A percentile compares a stretch with the other conserved stretches of the same genome.
Evolutionary conservation across 2,329 filamentous ascomycete species (phyloP).

Genomic region (Aplosporella prunicola): DNA sequence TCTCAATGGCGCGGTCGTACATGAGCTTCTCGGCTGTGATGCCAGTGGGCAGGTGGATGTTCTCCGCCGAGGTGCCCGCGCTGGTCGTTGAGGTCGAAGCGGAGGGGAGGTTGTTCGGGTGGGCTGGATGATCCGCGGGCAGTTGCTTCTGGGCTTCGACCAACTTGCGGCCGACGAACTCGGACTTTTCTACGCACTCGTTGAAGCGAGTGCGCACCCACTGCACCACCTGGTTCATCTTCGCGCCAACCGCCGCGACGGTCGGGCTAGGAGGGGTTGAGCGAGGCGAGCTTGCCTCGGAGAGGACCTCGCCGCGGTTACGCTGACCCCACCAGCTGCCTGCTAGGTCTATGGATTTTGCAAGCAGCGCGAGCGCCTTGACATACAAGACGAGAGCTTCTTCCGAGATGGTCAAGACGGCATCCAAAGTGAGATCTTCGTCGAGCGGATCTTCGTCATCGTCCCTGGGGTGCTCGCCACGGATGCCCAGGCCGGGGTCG

Average conservation of each 20-base stretch:
- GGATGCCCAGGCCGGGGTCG: conserved; percentile 56
- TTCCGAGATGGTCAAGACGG: conserved; percentile 77
- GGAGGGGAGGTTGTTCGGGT: conserved; percentile 66
- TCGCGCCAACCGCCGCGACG: conserved; percentile 44
- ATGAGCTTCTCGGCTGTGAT: conserved; percentile 94
- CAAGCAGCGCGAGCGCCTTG: conserved; percentile 80
- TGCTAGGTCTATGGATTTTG: conserved; percentile 92
- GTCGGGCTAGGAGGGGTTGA: conserved; percentile 23
- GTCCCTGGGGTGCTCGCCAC: conserved; percentile 31
- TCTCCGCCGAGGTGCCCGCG: conserved; percentile 56
- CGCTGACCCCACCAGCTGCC: conserved; percentile 83
- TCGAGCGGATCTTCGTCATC: conserved; percentile 54
- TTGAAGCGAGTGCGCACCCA: conserved; percentile 95
- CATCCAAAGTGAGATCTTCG: conserved; percentile 74
- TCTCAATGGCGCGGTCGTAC: conserved; percentile 94
- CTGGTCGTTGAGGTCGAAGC: conserved; percentile 49
- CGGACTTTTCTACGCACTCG: conserved; percentile 91
- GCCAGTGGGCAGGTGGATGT: conserved; percentile 75
- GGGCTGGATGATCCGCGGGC: conserved; percentile 74
- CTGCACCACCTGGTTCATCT: conserved; percentile 89
- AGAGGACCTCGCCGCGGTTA: conserved; percentile 52
- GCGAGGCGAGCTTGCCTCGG: conserved; percentile 27
- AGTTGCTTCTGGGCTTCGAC: conserved; percentile 76
- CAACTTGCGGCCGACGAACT: conserved; percentile 82
- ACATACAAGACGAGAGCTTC: conserved; percentile 94